These are phyloP conservation scores for Arthrobotrys sinensis DNA, from an alignment of 2,329 filamentous ascomycete species.

Conservation along the genomic window DNA sequence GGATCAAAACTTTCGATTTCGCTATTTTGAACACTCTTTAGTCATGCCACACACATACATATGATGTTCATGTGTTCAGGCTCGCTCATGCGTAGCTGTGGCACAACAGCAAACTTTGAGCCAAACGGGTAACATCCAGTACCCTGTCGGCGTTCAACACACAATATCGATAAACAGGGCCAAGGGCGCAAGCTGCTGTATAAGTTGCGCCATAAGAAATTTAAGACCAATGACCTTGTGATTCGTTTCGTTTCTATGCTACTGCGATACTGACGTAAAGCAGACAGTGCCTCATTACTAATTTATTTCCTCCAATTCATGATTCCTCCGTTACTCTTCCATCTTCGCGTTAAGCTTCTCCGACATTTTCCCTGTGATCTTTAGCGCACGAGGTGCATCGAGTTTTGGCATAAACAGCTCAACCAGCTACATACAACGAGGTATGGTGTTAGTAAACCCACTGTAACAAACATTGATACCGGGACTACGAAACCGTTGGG, in stretches of 20 bases:
- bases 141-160: conserved; percentile 7
- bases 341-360: conserved; percentile 76
- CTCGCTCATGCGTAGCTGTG: not conserved
- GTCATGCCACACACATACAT: not conserved
- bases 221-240: conserved; percentile 15
- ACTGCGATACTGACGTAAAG: conserved; percentile 9
- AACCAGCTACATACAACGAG: conserved; percentile 75
- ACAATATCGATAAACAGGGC: conserved; percentile 24
- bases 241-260: conserved; percentile 12
- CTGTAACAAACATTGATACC: conserved; percentile 30
- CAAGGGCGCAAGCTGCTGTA: conserved; percentile 41
- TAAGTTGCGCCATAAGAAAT: not conserved
- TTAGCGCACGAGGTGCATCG: conserved; percentile 80
- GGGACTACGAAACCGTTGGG: not conserved
- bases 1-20: not conserved
- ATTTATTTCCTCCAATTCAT: not conserved
- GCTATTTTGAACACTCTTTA: not conserved
- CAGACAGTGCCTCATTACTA: conserved; percentile 12
- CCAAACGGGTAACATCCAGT: conserved; percentile 4
- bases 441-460: conserved; percentile 66
- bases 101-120: not conserved
- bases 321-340: conserved; percentile 20
- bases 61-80: not conserved
- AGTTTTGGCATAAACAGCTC: conserved; percentile 85
- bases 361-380: conserved; percentile 79